phyloP scores from a whole-genome alignment of 139 green algal genomes.

The Prasinococcaceae sp. region DNA sequence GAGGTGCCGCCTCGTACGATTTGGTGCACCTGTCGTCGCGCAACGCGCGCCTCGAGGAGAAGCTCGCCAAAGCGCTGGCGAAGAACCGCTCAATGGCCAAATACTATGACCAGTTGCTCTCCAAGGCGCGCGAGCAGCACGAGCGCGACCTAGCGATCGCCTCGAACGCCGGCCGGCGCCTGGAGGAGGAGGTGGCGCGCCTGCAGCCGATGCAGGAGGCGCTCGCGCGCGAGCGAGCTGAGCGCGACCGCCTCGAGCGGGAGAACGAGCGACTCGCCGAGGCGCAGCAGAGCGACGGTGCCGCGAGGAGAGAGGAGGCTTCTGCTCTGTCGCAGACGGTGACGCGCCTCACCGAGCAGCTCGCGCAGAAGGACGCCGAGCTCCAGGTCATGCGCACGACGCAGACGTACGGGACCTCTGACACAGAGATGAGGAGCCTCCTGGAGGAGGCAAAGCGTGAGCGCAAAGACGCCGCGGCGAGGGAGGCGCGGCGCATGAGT shows the following conservation, averaged over 20 bases:
- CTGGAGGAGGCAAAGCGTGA: background rate
- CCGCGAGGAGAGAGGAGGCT: background rate
- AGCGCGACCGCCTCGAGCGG: background rate
- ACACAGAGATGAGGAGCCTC: background rate
- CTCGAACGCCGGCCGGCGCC: background rate
- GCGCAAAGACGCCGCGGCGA: background rate
- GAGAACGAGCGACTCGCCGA: background rate
- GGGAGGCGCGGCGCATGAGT: too few species aligned
- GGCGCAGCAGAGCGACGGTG: background rate
- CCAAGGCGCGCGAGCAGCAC: background rate
- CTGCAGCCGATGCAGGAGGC: background rate
- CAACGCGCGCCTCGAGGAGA: constrained; percentile 8
- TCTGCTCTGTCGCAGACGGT: background rate
- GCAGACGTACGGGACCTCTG: background rate
- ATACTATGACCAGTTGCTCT: constrained; percentile 15
- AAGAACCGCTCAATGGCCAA: constrained; percentile 14
- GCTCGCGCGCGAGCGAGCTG: constrained; percentile 2
- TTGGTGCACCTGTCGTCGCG: background rate
- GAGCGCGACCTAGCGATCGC: background rate
- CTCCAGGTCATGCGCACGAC: background rate
- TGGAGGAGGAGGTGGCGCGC: background rate
- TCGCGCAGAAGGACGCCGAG: background rate
- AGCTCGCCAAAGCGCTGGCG: constrained; percentile 6
- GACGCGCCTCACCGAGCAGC: background rate
- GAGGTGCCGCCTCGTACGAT: background rate